Evolutionary conservation across 176 grass and related monocot species (phyloP).

Genomic region (Melocanna baccifera): DNA sequence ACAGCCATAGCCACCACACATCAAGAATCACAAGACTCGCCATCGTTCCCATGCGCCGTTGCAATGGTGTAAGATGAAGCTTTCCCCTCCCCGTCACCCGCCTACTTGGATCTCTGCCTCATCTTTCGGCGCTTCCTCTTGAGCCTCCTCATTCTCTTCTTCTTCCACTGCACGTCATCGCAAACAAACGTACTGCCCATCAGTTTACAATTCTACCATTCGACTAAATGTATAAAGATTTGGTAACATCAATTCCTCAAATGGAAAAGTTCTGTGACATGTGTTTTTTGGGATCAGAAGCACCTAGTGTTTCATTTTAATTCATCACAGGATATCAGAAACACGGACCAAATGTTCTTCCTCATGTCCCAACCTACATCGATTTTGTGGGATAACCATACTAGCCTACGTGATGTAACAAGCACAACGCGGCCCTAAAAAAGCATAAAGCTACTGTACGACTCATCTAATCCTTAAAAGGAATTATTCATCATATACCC

Average conservation of each 20-base stretch:
- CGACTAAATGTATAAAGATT: not conserved
- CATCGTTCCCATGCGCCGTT: not conserved
- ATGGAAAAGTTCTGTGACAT: not conserved
- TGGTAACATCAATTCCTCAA: not conserved
- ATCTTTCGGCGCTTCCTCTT: slow-evolving; percentile 95
- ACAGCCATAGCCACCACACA: not conserved
- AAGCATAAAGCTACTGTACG: not conserved
- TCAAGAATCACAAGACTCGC: not conserved
- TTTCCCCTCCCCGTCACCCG: not conserved
- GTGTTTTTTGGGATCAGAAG: slow-evolving; percentile 19
- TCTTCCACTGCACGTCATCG: slow-evolving; percentile 54
- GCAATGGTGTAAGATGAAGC: not conserved
- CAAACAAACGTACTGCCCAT: not conserved
- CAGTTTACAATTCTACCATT: not conserved
- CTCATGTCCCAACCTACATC: slow-evolving; percentile 7
- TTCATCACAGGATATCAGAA: slow-evolving; percentile 51
- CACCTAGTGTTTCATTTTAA: slow-evolving; percentile 9
- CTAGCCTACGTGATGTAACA: not conserved
- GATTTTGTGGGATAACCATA: not conserved
- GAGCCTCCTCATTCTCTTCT: slow-evolving; percentile 90
- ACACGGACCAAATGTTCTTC: slow-evolving; percentile 49
- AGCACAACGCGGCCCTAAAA: not conserved
- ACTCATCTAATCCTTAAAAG: no score
- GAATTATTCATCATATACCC: no score
- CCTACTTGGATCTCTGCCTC: slow-evolving; percentile 82